Percentiles rank a stretch among this genome's conserved stretches.
Conservation (phyloP, 805 yeast species). For the Wickerhamomyces alni region DNA sequence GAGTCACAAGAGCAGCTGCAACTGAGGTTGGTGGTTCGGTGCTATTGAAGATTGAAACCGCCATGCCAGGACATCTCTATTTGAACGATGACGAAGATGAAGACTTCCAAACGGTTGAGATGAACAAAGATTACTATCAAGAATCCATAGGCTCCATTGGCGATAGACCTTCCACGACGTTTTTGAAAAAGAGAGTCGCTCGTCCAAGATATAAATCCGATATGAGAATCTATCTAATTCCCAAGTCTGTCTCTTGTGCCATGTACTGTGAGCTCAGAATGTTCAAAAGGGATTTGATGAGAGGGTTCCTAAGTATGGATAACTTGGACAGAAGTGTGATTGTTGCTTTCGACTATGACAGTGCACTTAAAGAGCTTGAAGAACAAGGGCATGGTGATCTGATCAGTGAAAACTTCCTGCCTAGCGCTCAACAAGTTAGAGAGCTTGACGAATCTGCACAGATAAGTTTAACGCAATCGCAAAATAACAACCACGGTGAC, state of each 20-base stretch:
- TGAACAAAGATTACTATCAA: constrained; percentile 13
- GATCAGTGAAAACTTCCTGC: constrained; percentile 10
- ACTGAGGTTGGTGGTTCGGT: constrained; percentile 44
- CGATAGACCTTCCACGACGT: constrained; percentile 41
- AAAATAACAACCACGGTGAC: neutral
- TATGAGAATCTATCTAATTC: constrained; percentile 56
- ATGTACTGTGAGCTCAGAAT: constrained; percentile 44
- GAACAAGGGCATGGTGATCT: constrained; percentile 13
- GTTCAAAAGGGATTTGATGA: constrained; percentile 44
- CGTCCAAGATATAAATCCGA: constrained; percentile 57
- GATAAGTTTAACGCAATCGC: neutral
- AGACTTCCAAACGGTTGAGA: constrained; percentile 14
- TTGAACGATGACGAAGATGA: constrained; percentile 42
- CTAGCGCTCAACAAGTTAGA: constrained; percentile 12
- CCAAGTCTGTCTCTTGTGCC: constrained; percentile 32
- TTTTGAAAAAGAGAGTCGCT: constrained; percentile 51
- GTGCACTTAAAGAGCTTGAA: constrained; percentile 10
- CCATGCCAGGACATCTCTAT: constrained; percentile 44
- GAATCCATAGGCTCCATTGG: constrained; percentile 25
- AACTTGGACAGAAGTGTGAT: constrained; percentile 22
- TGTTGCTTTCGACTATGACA: constrained; percentile 26
- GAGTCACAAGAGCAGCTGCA: constrained; percentile 52
- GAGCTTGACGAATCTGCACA: constrained; percentile 1
- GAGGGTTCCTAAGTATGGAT: constrained; percentile 39
- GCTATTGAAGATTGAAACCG: constrained; percentile 49